A percentile compares a stretch with the other conserved stretches of the same genome.
phyloP scores from a whole-genome alignment of 1,284 basidiomycete species.

The Leucoagaricus sp. region DNA sequence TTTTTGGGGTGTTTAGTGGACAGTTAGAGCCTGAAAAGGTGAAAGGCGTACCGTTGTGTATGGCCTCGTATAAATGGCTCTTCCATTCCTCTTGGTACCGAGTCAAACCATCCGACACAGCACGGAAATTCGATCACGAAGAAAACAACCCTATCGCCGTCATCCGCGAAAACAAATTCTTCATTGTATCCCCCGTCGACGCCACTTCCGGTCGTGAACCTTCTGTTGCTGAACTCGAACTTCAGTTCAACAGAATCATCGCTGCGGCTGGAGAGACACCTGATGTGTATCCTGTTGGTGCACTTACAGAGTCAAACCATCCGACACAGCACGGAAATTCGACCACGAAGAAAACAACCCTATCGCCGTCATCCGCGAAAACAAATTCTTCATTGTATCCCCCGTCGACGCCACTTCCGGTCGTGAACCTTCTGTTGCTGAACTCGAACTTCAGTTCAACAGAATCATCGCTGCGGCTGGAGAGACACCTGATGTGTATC shows the following conservation, averaged over 20 bases:
- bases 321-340: slow-evolving; percentile 86
- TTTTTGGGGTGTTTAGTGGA: slow-evolving; percentile 46
- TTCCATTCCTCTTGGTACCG: slow-evolving; percentile 94
- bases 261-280: slow-evolving; percentile 59
- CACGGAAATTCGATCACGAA: slow-evolving; percentile 77
- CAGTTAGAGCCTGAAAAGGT: slow-evolving; percentile 90
- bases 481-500: slow-evolving; percentile 45
- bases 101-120: slow-evolving; percentile 80
- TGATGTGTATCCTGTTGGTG: slow-evolving; percentile 69
- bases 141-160: slow-evolving; percentile 90
- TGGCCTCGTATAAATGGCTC: slow-evolving; percentile 93
- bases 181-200: slow-evolving; percentile 71
- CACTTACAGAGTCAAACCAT: slow-evolving; percentile 80
- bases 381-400: slow-evolving; percentile 85
- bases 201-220: slow-evolving; percentile 66
- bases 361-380: slow-evolving; percentile 89
- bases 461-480: slow-evolving; percentile 76
- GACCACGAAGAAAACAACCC: slow-evolving; percentile 80
- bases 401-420: slow-evolving; percentile 66
- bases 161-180: slow-evolving; percentile 91
- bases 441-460: slow-evolving; percentile 84
- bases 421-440: slow-evolving; percentile 69
- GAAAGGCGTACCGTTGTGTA: slow-evolving; percentile 83
- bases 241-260: slow-evolving; percentile 82
- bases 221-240: slow-evolving; percentile 79